Conservation (phyloP, 768 basidiomycete genomes). For the Boletus rubroflammeus region DNA sequence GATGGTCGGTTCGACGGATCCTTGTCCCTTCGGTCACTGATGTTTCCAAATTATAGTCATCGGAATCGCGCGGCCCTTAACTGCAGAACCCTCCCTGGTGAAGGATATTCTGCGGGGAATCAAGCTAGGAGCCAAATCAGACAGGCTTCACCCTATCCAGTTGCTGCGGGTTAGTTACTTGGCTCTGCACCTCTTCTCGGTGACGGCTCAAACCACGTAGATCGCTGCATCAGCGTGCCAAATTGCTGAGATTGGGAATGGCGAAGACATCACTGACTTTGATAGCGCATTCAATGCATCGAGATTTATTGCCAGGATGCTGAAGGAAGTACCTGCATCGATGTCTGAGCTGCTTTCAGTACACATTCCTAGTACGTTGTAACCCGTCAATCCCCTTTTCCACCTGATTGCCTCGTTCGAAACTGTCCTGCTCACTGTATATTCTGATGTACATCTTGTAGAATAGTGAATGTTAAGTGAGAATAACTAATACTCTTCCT, state of each 20-base stretch:
- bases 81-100: conserved; percentile 30
- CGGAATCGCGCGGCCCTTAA: conserved; percentile 29
- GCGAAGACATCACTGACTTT: conserved; percentile 33
- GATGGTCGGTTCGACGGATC: conserved; percentile 23
- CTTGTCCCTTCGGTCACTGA: not conserved
- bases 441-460: conserved; percentile 8
- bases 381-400: not conserved
- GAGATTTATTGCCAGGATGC: conserved; percentile 30
- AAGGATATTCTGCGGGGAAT: conserved; percentile 27
- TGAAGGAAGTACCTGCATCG: conserved; percentile 29
- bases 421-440: not conserved
- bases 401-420: not conserved
- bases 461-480: not conserved
- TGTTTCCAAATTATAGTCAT: conserved; percentile 16
- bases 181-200: not conserved
- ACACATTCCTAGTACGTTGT: not conserved
- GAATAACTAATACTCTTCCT: conserved; percentile 10
- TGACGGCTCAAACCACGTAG: conserved; percentile 8
- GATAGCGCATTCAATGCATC: conserved; percentile 30
- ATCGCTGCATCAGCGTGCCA: conserved; percentile 31
- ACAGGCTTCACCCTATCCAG: conserved; percentile 38
- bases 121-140: conserved; percentile 22
- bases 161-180: conserved; percentile 24
- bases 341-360: conserved; percentile 30
- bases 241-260: conserved; percentile 34